Conservation (phyloP, 106 monocot genomes). For the Vanilla planifolia region DNA sequence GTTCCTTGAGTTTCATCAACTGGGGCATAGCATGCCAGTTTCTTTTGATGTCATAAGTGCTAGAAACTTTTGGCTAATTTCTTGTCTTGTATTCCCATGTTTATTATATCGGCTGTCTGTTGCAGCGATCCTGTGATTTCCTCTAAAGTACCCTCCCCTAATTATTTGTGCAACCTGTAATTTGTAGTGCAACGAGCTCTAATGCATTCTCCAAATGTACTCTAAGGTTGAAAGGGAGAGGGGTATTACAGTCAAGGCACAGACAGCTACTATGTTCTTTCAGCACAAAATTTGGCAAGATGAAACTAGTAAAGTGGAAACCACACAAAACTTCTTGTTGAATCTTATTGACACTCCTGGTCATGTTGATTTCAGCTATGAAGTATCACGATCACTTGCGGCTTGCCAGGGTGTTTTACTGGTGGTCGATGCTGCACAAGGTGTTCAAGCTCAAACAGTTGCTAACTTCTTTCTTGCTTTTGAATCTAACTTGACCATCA, state of each 20-base stretch:
- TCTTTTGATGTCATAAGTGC: no score
- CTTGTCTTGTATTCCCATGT: no score
- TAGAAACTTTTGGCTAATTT: no score
- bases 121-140: no score
- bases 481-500: constrained; percentile 80
- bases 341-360: constrained; percentile 98
- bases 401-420: constrained; percentile 97
- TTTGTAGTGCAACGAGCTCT: not conserved
- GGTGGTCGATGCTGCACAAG: constrained; percentile 99
- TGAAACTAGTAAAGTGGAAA: constrained; percentile 2
- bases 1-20: no score
- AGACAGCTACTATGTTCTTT: constrained; percentile 97
- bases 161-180: no score
- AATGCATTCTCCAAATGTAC: not conserved
- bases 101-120: no score
- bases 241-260: constrained; percentile 96
- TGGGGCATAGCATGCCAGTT: no score
- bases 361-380: constrained; percentile 99
- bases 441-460: constrained; percentile 98
- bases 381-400: constrained; percentile 95
- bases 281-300: constrained; percentile 20
- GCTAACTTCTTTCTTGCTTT: constrained; percentile 97
- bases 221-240: constrained; percentile 96
- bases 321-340: constrained; percentile 43
- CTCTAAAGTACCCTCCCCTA: no score